Conservation (phyloP, 345 rosid genomes). For the Sonneratia alba region DNA sequence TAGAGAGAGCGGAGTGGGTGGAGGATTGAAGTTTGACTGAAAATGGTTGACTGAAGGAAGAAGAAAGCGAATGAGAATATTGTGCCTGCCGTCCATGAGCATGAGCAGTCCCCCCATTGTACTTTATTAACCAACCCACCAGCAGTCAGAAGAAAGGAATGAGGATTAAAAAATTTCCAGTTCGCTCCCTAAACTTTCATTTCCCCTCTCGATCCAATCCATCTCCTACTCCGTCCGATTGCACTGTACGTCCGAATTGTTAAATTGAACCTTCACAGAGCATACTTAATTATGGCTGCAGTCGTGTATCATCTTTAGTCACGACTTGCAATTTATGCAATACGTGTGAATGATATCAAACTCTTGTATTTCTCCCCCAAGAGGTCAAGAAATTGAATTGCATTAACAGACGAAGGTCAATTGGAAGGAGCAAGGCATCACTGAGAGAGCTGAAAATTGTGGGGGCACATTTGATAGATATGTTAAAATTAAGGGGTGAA, state of each 20-base stretch:
- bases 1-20: constrained; percentile 1
- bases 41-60: constrained; percentile 7
- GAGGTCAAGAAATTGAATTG: neutral
- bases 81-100: neutral
- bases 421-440: neutral
- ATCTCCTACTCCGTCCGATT: neutral
- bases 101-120: neutral
- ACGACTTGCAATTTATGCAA: too few species aligned
- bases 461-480: neutral
- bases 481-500: neutral
- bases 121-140: neutral
- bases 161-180: neutral
- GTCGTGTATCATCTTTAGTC: too few species aligned
- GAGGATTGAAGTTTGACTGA: constrained; percentile 9
- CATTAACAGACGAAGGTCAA: neutral
- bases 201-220: neutral
- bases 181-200: neutral
- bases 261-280: too few species aligned
- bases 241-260: neutral
- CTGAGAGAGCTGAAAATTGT: neutral
- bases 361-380: neutral
- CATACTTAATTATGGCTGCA: too few species aligned
- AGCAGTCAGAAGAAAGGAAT: neutral
- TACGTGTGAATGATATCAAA: too few species aligned
- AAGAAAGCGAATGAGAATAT: neutral